Percentiles rank a stretch among this genome's conserved stretches.
phyloP scores from a whole-genome alignment of 1,284 basidiomycete genomes.

The Vanrija sp. region DNA sequence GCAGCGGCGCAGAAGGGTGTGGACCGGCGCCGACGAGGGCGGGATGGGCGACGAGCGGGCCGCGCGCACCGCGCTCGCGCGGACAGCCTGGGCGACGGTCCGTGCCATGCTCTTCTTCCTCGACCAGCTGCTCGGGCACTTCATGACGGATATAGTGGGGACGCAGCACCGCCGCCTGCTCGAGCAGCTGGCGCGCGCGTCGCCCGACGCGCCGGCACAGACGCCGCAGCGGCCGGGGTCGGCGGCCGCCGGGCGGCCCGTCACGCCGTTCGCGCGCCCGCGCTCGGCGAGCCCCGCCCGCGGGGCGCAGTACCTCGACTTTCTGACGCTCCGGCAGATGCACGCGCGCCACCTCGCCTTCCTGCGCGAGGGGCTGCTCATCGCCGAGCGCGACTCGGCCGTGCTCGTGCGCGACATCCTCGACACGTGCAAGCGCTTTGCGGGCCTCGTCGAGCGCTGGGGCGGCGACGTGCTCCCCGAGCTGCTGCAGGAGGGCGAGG shows the following conservation, averaged over 20 bases:
- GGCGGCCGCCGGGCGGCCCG: not conserved
- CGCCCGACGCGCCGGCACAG: not conserved
- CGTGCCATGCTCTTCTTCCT: conserved; percentile 87
- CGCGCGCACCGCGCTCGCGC: conserved; percentile 57
- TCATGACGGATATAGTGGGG: conserved; percentile 86
- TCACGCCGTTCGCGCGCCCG: not conserved
- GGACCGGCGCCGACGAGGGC: conserved; percentile 81
- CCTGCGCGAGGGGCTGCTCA: conserved; percentile 70
- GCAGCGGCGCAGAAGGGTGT: conserved; percentile 71
- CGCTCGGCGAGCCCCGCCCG: not conserved
- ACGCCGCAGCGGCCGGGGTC: not conserved
- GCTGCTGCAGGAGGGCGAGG: conserved; percentile 68
- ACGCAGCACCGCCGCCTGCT: conserved; percentile 60
- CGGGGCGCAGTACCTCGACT: conserved; percentile 59
- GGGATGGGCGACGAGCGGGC: conserved; percentile 66
- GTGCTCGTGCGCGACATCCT: conserved; percentile 66
- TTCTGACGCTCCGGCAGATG: conserved; percentile 71
- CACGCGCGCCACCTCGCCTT: conserved; percentile 77
- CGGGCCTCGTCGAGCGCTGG: conserved; percentile 80
- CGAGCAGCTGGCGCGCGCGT: conserved; percentile 23
- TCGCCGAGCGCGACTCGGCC: conserved; percentile 64
- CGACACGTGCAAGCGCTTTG: conserved; percentile 76
- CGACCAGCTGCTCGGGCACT: conserved; percentile 68
- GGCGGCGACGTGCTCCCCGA: conserved; percentile 85
- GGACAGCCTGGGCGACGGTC: conserved; percentile 78